Conservation (phyloP, 805 yeast species). For the Saccharomycopsis oosterbeekiorum region DNA sequence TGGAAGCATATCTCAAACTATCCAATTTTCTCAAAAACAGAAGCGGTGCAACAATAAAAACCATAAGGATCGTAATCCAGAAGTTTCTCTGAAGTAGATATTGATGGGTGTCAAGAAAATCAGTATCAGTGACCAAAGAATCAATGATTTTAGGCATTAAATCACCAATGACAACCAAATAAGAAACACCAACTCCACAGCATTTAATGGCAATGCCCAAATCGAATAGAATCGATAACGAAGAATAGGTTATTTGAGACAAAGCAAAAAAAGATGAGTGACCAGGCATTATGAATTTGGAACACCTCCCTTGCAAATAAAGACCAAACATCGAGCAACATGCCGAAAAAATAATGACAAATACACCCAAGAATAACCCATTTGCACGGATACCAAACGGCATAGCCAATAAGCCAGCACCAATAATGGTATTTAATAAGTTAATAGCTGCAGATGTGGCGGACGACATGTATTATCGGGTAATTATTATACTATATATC, state of each 20-base stretch:
- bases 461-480: conserved; percentile 20
- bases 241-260: conserved; percentile 51
- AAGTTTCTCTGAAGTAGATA: conserved; percentile 36
- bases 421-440: conserved; percentile 45
- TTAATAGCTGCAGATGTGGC: conserved; percentile 42
- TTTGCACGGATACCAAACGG: conserved; percentile 54
- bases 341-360: conserved; percentile 33
- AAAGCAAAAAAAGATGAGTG: conserved; percentile 59
- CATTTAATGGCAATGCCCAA: conserved; percentile 62
- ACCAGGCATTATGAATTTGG: conserved; percentile 41
- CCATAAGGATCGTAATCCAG: conserved; percentile 55
- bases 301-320: conserved; percentile 49
- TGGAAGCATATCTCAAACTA: conserved; percentile 76
- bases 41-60: conserved; percentile 35
- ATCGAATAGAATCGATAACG: conserved; percentile 51
- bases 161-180: conserved; percentile 62
- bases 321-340: conserved; percentile 49
- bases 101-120: conserved; percentile 18
- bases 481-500: too few relatives aligned
- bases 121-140: conserved; percentile 21
- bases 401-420: conserved; percentile 62
- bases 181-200: conserved; percentile 61
- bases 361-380: conserved; percentile 36
- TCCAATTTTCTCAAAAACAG: conserved; percentile 69
- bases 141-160: conserved; percentile 51